Percentiles rank a stretch among this genome's conserved stretches.
Evolutionary conservation across 257 asterid species (phyloP).

Genomic region (Jaltomata sinuosa): DNA sequence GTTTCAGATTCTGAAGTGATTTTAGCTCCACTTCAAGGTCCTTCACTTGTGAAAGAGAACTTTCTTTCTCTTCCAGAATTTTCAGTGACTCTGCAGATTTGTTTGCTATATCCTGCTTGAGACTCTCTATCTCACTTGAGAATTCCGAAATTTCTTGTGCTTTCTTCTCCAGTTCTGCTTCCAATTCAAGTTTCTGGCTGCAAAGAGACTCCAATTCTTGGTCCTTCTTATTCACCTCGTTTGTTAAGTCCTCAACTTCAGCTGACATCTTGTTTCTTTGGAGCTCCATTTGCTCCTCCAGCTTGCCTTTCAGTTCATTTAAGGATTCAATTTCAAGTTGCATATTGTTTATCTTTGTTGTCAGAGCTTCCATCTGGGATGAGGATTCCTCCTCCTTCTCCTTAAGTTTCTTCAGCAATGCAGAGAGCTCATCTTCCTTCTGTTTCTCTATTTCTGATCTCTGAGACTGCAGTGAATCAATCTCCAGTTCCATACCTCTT

Average conservation of each 20-base stretch:
- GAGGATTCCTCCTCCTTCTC: conserved; percentile 42
- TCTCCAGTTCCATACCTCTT: conserved; percentile 65
- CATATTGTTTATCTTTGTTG: conserved; percentile 26
- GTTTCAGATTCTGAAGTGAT: conserved; percentile 18
- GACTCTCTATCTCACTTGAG: conserved; percentile 32
- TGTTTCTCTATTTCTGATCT: conserved; percentile 55
- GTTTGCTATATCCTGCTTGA: conserved; percentile 39
- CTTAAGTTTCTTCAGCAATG: conserved; percentile 43
- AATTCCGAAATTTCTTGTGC: conserved; percentile 35
- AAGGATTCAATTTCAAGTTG: conserved; percentile 47
- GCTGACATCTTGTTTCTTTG: conserved; percentile 34
- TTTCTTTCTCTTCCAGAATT: conserved; percentile 33
- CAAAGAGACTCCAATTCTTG: conserved; percentile 37
- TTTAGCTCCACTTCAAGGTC: conserved; percentile 27
- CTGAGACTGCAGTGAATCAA: conserved; percentile 42
- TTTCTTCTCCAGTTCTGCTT: conserved; percentile 35
- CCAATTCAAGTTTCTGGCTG: conserved; percentile 39
- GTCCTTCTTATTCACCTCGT: conserved; percentile 33
- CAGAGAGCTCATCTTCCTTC: conserved; percentile 50
- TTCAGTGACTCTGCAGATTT: conserved; percentile 23
- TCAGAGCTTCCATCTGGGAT: conserved; percentile 41
- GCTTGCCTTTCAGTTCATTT: conserved; percentile 28
- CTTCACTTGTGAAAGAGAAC: conserved; percentile 20
- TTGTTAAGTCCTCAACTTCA: conserved; percentile 32
- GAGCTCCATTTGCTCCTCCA: conserved; percentile 41